Evolutionary conservation across 768 basidiomycete species (phyloP).

Genomic region (Rhizopogon vinicolor): DNA sequence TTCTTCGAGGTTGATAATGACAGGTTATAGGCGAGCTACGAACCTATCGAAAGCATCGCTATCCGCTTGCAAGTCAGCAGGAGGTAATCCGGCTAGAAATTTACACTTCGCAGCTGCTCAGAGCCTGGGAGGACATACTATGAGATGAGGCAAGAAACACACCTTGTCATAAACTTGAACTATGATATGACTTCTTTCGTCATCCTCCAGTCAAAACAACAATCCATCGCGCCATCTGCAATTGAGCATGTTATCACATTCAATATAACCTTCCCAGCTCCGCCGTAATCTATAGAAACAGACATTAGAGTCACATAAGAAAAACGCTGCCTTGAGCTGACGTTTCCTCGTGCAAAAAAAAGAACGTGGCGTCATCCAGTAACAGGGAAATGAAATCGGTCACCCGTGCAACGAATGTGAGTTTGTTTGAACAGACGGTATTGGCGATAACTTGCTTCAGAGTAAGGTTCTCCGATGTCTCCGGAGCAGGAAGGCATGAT

Average conservation of each 20-base stretch:
- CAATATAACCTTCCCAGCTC: constrained; percentile 39
- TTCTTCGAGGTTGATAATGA: constrained; percentile 44
- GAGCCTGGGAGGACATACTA: not conserved
- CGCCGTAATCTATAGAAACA: too few species aligned
- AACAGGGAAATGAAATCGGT: constrained; percentile 53
- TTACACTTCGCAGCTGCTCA: not conserved
- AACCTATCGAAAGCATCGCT: constrained; percentile 32
- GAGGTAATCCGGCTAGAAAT: constrained; percentile 6
- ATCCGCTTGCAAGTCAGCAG: constrained; percentile 41
- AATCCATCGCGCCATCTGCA: constrained; percentile 45
- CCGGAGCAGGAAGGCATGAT: constrained; percentile 4
- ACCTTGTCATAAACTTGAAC: constrained; percentile 48
- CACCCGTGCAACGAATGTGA: constrained; percentile 44
- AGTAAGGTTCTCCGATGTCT: constrained; percentile 12
- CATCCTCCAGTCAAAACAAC: constrained; percentile 49
- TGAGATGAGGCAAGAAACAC: constrained; percentile 2
- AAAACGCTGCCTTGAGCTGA: constrained; percentile 22
- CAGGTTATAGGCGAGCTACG: constrained; percentile 34
- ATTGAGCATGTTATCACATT: constrained; percentile 50
- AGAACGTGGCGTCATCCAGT: constrained; percentile 41
- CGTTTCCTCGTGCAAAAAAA: constrained; percentile 47
- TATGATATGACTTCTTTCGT: constrained; percentile 34
- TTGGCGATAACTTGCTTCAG: constrained; percentile 34
- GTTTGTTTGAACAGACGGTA: constrained; percentile 31
- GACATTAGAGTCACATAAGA: too few species aligned